Base-by-base conservation (phyloP, 1,284 basidiomycete species). In the Heterobasidion annosum region DNA sequence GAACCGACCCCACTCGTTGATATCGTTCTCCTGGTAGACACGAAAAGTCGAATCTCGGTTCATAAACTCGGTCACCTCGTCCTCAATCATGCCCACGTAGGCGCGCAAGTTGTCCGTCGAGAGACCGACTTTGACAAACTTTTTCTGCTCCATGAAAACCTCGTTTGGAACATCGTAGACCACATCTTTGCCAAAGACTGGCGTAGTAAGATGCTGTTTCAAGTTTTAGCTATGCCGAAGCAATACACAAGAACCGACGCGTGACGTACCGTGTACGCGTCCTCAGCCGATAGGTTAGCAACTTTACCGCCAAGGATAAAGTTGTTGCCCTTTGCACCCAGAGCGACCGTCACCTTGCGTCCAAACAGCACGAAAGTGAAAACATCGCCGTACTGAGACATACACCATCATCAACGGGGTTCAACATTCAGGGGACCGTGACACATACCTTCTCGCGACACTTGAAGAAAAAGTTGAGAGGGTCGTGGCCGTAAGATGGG, bases 141-240 rank as follows among this genome's bases (percentile, higher is more conserved):
- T 91, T 79, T 99, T 99, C 71, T 99, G 97, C 68, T 99, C 95
- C 96, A 99, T 99, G 68, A 99, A 86, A 52, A 93, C 77, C 54
- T 94, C 88, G 69, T 99, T 99, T 34, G 97, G 96, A 55, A 93
- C 87, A 66, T 98, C 96, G 70, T 99, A 99, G 4, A 98, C 96
- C 48, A 99, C 97, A 53, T 93, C 94, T 67, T 94, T 94, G 54
- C 97, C 97, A 64, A 99, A 99, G 18, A 95, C 83, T 3, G 93
- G 93, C 0, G 91, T 94, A 0, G 92, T 95, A 50, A 95, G 72
- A 66, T 91, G 88, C 89, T 94, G 60, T 13, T 47, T 47, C 45
- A 16, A 47, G 6, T 1, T 10, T 47, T 16, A 32, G 25, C 18
- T 5, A 16, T 5, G 18, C 16, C 45, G 6, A 15, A 16, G 15